Conservation (phyloP, 192 early-diverging fungal species). For the Mortierella alpina region DNA sequence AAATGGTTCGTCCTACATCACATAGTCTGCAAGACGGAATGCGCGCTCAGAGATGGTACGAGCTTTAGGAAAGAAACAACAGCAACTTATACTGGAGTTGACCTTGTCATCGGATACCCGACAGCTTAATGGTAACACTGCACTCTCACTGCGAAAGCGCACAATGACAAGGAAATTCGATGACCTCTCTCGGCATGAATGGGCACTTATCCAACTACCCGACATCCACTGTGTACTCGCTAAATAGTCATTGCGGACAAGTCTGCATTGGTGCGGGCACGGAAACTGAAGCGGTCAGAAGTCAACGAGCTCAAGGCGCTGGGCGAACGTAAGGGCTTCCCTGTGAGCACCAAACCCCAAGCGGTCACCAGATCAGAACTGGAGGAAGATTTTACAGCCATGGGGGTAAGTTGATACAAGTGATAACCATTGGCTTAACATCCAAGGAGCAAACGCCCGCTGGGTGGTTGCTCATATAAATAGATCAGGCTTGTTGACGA, state of each 20-base stretch:
- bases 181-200: too few relatives aligned
- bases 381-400: constrained; percentile 55
- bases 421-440: background rate
- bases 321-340: constrained; percentile 56
- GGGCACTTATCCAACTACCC: background rate
- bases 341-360: constrained; percentile 34
- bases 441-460: background rate
- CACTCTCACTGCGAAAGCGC: background rate
- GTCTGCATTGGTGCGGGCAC: constrained; percentile 44
- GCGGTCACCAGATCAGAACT: constrained; percentile 45
- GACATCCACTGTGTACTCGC: background rate
- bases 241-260: constrained; percentile 42
- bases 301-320: constrained; percentile 55
- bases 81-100: constrained; percentile 32
- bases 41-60: constrained; percentile 17
- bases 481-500: background rate
- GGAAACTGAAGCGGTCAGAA: constrained; percentile 48
- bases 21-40: constrained; percentile 33
- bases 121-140: constrained; percentile 30
- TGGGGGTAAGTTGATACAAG: constrained; percentile 43
- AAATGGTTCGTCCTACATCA: background rate
- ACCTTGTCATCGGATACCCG: constrained; percentile 18
- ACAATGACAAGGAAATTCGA: too few relatives aligned
- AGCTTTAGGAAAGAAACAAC: constrained; percentile 29
- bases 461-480: background rate